Conservation (phyloP, 2,329 filamentous ascomycete species). For the Aspergillus puulaauensis region DNA sequence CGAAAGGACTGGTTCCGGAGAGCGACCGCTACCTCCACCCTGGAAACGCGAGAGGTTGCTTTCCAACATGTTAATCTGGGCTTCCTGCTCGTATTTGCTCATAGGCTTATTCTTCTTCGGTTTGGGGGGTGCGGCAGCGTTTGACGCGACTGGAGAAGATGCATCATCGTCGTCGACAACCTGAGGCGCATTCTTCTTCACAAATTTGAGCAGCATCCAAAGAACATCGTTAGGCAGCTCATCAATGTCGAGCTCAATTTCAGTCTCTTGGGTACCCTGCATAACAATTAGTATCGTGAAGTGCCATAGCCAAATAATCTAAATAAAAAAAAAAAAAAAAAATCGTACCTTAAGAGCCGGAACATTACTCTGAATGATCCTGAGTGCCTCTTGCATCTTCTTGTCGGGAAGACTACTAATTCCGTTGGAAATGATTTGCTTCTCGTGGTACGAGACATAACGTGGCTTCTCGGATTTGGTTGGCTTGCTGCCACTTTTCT, state of each 20-base stretch:
- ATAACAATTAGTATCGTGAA: slow-evolving; percentile 11
- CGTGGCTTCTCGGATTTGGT: slow-evolving; percentile 55
- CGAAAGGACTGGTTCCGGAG: slow-evolving; percentile 44
- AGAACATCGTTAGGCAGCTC: slow-evolving; percentile 50
- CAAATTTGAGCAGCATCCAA: slow-evolving; percentile 46
- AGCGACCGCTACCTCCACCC: slow-evolving; percentile 41
- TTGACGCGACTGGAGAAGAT: slow-evolving; percentile 29
- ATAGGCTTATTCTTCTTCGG: slow-evolving; percentile 54
- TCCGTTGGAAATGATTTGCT: slow-evolving; percentile 84
- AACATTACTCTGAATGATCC: slow-evolving; percentile 84
- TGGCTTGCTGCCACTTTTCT: slow-evolving; percentile 39
- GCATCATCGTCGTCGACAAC: slow-evolving; percentile 44
- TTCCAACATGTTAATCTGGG: slow-evolving; percentile 49
- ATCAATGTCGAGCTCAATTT: slow-evolving; percentile 51
- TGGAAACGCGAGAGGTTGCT: slow-evolving; percentile 48
- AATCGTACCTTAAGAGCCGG: slow-evolving; percentile 63
- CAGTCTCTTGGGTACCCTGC: slow-evolving; percentile 44
- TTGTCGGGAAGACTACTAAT: slow-evolving; percentile 76
- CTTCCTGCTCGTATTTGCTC: slow-evolving; percentile 52
- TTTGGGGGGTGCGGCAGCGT: slow-evolving; percentile 40
- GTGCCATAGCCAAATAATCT: not conserved
- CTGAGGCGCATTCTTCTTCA: slow-evolving; percentile 48
- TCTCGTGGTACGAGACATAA: slow-evolving; percentile 74
- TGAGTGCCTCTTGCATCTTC: slow-evolving; percentile 77
- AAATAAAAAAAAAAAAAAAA: slow-evolving; percentile 15